Conservation (phyloP, 2,329 filamentous ascomycete genomes). For the Colletotrichum lini region DNA sequence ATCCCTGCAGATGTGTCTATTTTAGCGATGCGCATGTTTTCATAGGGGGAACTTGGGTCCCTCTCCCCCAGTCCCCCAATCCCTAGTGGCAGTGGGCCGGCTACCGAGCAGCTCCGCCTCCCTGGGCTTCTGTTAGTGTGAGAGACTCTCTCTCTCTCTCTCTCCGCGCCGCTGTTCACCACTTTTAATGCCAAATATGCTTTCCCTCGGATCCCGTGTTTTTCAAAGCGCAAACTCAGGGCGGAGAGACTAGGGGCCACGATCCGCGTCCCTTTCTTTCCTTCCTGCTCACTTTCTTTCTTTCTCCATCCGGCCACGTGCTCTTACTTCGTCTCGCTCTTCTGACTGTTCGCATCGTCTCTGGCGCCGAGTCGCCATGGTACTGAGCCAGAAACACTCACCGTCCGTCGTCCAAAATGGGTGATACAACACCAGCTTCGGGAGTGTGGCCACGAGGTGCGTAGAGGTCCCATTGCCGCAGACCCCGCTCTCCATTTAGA, state of each 20-base stretch:
- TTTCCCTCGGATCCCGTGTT: conserved; percentile 23
- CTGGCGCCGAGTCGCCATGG: conserved; percentile 35
- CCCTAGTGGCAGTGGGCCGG: not conserved
- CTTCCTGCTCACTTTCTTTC: conserved; percentile 1
- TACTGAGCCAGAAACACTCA: conserved; percentile 32
- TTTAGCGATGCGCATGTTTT: conserved; percentile 36
- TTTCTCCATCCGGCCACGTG: not conserved
- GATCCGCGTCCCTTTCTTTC: conserved; percentile 9
- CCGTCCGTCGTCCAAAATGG: conserved; percentile 39
- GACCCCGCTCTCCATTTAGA: no score
- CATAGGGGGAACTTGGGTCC: conserved; percentile 30
- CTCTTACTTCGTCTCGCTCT: not conserved
- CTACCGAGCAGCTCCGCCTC: conserved; percentile 8
- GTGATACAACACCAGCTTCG: conserved; percentile 32
- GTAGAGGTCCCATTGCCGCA: not conserved
- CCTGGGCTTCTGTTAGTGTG: conserved; percentile 11
- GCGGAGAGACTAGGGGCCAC: conserved; percentile 32
- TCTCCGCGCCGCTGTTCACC: not conserved
- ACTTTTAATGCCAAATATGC: not conserved
- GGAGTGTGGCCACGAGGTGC: conserved; percentile 36
- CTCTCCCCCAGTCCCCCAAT: no score
- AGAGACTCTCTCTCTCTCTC: not conserved
- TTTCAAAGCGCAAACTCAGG: conserved; percentile 26
- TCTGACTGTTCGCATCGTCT: conserved; percentile 16
- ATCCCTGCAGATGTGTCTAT: conserved; percentile 11